These are phyloP conservation scores for Trichoderma parareesei DNA, from an alignment of 495 filamentous ascomycete species.

Conservation along the genomic window DNA sequence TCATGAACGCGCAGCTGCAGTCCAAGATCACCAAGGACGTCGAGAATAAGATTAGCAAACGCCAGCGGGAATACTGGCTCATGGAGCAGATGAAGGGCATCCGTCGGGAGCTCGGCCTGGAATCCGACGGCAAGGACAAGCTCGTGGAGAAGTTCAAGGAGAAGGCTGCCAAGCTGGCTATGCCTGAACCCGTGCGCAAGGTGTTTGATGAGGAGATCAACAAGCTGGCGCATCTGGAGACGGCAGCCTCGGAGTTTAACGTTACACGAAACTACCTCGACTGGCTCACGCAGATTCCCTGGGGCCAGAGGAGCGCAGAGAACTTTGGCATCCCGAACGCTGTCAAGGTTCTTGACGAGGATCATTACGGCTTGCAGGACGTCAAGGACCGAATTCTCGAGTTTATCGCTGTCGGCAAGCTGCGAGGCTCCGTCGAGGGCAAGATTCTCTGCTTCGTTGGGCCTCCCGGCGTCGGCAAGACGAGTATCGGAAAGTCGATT, in stretches of 20 bases:
- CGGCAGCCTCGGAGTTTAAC: conserved; percentile 95
- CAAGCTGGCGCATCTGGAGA: conserved; percentile 89
- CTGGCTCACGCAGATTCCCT: conserved; percentile 96
- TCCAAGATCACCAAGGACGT: conserved; percentile 98
- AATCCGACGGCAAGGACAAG: conserved; percentile 97
- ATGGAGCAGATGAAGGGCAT: conserved; percentile 99
- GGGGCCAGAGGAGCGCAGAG: conserved; percentile 92
- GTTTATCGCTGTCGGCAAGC: conserved; percentile 97
- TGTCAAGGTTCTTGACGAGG: conserved; percentile 85
- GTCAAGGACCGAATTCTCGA: conserved; percentile 98
- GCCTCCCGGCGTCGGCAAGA: conserved; percentile 93
- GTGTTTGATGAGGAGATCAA: conserved; percentile 98
- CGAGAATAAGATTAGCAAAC: conserved; percentile 94
- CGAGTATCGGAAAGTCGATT: conserved; percentile 96
- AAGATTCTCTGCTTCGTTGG: conserved; percentile 98
- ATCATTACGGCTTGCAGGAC: conserved; percentile 95
- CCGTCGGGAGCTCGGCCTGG: conserved; percentile 85
- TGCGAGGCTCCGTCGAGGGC: conserved; percentile 94
- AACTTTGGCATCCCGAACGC: conserved; percentile 94
- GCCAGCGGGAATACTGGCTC: conserved; percentile 96
- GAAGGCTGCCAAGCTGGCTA: conserved; percentile 86
- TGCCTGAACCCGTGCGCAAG: conserved; percentile 94
- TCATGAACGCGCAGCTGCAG: conserved; percentile 95
- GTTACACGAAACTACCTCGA: conserved; percentile 99
- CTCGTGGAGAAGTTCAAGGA: conserved; percentile 95